A percentile compares a stretch with the other conserved stretches of the same genome.
phyloP scores from a whole-genome alignment of 2,329 filamentous ascomycete species.

The Sclerotinia minor region DNA sequence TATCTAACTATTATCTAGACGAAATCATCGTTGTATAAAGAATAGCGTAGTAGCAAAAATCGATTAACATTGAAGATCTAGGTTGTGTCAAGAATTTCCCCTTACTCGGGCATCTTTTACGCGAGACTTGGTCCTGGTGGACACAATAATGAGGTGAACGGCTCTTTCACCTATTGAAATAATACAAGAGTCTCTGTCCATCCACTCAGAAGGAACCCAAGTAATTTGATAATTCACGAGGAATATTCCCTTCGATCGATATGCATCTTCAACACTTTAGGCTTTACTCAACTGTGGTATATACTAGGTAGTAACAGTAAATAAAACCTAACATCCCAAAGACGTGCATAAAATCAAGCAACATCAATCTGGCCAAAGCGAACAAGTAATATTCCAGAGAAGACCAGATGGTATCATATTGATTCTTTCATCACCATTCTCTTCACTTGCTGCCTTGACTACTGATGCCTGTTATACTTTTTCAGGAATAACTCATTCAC shows the following conservation, averaged over 20 bases:
- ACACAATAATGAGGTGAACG: background rate
- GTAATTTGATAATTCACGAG: too few relatives aligned
- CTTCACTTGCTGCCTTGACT: too few relatives aligned
- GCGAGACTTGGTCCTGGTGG: too few relatives aligned
- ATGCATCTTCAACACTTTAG: background rate
- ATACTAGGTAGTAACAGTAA: background rate
- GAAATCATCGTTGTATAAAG: rapidly evolving
- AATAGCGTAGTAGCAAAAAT: background rate
- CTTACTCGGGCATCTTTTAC: background rate
- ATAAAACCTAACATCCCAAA: background rate
- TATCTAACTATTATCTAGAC: background rate
- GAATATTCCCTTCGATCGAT: too few relatives aligned
- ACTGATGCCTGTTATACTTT: too few relatives aligned
- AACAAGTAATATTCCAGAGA: too few relatives aligned
- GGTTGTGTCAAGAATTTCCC: background rate
- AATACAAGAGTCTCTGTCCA: too few relatives aligned
- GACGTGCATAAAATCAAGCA: background rate
- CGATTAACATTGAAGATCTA: background rate
- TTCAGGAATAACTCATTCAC: too few relatives aligned
- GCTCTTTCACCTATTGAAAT: background rate
- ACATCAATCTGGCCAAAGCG: background rate
- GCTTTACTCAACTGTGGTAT: rapidly evolving
- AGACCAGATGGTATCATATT: background rate
- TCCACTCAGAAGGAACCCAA: too few relatives aligned
- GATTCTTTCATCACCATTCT: background rate